phyloP scores from a whole-genome alignment of 129 eudicot genomes.

The Chrysanthemum lavandulifolium region DNA sequence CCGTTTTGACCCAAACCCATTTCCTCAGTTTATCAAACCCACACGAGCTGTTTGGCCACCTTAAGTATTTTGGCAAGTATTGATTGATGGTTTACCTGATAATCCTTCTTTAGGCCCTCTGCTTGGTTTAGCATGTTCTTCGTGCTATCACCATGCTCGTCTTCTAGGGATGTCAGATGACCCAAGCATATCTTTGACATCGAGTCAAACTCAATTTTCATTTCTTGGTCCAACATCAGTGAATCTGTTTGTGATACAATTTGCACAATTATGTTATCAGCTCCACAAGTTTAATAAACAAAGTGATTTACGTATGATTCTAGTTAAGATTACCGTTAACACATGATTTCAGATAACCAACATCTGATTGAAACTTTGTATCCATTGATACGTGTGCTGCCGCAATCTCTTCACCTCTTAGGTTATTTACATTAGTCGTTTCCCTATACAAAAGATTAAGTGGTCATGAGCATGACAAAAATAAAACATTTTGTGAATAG shows the following conservation, averaged over 20 bases:
- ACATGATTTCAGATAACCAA: constrained; percentile 35
- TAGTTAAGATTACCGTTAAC: constrained; percentile 48
- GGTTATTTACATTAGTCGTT: constrained; percentile 35
- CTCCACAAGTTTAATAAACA: background rate
- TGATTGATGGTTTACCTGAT: constrained; percentile 46
- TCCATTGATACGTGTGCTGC: constrained; percentile 39
- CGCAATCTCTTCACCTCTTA: constrained; percentile 35
- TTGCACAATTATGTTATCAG: constrained; percentile 4
- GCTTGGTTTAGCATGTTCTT: constrained; percentile 43
- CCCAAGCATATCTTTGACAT: constrained; percentile 43
- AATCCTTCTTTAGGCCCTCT: constrained; percentile 66
- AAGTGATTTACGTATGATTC: background rate
- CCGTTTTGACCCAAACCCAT: background rate
- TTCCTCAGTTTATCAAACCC: no score
- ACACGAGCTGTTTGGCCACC: no score
- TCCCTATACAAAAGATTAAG: constrained; percentile 41
- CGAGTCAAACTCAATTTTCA: constrained; percentile 44
- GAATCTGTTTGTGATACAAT: constrained; percentile 47
- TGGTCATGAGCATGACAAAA: constrained; percentile 2
- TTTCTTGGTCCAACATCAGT: constrained; percentile 48
- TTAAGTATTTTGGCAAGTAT: no score
- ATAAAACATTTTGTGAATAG: background rate
- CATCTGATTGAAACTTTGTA: constrained; percentile 41
- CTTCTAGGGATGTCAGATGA: constrained; percentile 49
- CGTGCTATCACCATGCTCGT: constrained; percentile 40